Evolutionary conservation across 2,329 filamentous ascomycete genomes (phyloP).

Genomic region (Ophiostoma ulmi): DNA sequence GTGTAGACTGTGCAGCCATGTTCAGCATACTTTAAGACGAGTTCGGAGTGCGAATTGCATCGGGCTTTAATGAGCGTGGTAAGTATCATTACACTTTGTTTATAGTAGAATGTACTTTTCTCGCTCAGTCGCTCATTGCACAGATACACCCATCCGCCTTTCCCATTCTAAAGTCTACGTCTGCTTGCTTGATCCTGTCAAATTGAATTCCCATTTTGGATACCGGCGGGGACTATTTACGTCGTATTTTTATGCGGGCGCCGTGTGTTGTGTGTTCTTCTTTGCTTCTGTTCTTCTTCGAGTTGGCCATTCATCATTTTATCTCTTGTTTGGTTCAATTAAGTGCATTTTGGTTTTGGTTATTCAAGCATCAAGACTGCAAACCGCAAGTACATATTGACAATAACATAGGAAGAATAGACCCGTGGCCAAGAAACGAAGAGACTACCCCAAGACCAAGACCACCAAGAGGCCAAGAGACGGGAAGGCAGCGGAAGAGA

Average conservation of each 20-base stretch:
- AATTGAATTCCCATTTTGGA: neutral
- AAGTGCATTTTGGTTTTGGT: neutral
- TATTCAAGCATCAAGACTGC: neutral
- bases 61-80: neutral
- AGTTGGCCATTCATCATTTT: too few relatives aligned
- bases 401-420: neutral
- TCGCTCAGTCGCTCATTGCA: neutral
- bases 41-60: neutral
- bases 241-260: neutral
- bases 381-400: neutral
- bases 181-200: neutral
- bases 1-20: neutral
- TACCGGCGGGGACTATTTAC: neutral
- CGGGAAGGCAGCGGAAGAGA: neutral
- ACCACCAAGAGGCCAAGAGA: constrained; percentile 10
- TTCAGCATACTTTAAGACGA: neutral
- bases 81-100: neutral
- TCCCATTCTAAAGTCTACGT: neutral
- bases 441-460: constrained; percentile 1
- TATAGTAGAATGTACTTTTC: neutral
- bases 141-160: too few relatives aligned
- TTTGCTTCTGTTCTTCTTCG: neutral
- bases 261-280: neutral
- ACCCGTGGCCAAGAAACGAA: neutral
- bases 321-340: too few relatives aligned